phyloP scores from a whole-genome alignment of 257 asterid species.

The Scutellaria baicalensis region DNA sequence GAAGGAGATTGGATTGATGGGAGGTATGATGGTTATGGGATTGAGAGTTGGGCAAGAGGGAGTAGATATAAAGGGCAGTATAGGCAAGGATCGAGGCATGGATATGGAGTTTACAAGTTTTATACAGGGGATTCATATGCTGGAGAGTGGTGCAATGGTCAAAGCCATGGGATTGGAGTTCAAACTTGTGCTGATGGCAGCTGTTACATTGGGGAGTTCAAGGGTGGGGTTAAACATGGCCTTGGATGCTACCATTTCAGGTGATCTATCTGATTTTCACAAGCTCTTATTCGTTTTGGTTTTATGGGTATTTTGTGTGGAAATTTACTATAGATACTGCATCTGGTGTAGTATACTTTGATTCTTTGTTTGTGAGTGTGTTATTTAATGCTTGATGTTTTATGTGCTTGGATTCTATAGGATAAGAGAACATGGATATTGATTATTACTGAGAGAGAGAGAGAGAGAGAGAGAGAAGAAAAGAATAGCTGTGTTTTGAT shows the following conservation, averaged over 20 bases:
- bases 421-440: too few species aligned
- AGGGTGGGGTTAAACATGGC: slow-evolving; percentile 85
- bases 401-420: too few species aligned
- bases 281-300: too few species aligned
- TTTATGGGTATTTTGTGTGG: too few species aligned
- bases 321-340: too few species aligned
- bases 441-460: too few species aligned
- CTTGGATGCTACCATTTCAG: slow-evolving; percentile 93
- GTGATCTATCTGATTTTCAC: slow-evolving; percentile 21
- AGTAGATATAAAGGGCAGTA: slow-evolving; percentile 84
- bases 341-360: too few species aligned
- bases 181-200: slow-evolving; percentile 97
- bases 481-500: too few species aligned
- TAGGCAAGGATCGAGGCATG: slow-evolving; percentile 75
- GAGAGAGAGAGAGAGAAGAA: too few species aligned
- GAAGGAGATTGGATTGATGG: slow-evolving; percentile 99
- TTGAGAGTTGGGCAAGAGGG: slow-evolving; percentile 93
- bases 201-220: slow-evolving; percentile 74
- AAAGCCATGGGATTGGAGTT: slow-evolving; percentile 81
- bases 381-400: too few species aligned
- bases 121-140: slow-evolving; percentile 75
- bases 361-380: too few species aligned
- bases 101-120: slow-evolving; percentile 72
- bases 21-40: slow-evolving; percentile 81
- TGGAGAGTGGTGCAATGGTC: slow-evolving; percentile 95